Evolutionary conservation across 352 stramenopile species (phyloP).

Genomic region (Blastocystis sp.): DNA sequence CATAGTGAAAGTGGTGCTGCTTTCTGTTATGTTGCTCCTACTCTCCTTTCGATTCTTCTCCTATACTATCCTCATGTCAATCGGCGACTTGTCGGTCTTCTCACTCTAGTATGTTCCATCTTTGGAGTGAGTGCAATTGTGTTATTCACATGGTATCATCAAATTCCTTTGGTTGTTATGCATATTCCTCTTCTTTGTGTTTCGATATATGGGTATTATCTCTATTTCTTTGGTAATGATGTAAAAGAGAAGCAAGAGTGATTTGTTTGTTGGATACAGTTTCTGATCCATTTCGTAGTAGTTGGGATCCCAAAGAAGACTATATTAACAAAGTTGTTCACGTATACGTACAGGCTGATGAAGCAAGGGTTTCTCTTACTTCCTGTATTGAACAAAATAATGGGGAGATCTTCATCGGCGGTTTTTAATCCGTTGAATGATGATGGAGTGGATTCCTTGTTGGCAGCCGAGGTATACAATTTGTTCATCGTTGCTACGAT

Average conservation of each 20-base stretch:
- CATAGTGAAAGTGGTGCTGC: background rate
- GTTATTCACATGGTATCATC: background rate
- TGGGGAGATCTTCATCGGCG: background rate
- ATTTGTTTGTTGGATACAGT: background rate
- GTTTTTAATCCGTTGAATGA: background rate
- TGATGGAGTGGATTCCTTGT: constrained; percentile 34
- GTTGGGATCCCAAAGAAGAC: background rate
- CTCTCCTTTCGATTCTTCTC: background rate
- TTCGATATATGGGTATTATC: background rate
- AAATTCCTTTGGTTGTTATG: background rate
- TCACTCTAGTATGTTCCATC: constrained; percentile 5
- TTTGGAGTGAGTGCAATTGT: background rate
- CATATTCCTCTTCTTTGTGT: background rate
- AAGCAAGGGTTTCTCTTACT: no score
- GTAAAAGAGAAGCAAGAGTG: background rate
- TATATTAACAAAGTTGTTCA: no score
- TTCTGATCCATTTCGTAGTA: background rate
- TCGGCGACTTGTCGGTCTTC: background rate
- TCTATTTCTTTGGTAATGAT: constrained; percentile 46
- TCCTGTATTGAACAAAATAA: background rate
- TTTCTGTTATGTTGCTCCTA: constrained; percentile 7
- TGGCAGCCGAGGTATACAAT: constrained; percentile 47
- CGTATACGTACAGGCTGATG: no score
- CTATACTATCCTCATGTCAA: constrained; percentile 33
- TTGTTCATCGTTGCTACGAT: constrained; percentile 59